Evolutionary conservation across 2,329 filamentous ascomycete genomes (phyloP).

Genomic region (Stagonosporopsis chrysanthemi): DNA sequence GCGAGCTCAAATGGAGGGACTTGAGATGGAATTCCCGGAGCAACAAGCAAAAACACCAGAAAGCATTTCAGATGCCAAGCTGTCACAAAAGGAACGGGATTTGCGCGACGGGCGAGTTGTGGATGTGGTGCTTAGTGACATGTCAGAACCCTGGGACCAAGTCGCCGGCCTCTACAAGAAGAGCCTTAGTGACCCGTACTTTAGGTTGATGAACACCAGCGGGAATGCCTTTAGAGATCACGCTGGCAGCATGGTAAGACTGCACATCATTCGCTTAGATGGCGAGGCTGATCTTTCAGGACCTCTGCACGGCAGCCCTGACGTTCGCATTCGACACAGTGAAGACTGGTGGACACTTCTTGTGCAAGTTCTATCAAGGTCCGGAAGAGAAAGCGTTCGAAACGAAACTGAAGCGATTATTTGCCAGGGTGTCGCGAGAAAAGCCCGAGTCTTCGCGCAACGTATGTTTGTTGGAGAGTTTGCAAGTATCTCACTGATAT

Average conservation of each 20-base stretch:
- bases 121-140: slow-evolving; percentile 96
- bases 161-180: slow-evolving; percentile 79
- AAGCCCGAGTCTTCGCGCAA: slow-evolving; percentile 91
- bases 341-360: slow-evolving; percentile 82
- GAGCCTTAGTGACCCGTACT: slow-evolving; percentile 93
- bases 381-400: slow-evolving; percentile 83
- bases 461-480: slow-evolving; percentile 57
- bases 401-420: slow-evolving; percentile 75
- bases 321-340: slow-evolving; percentile 86
- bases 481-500: slow-evolving; percentile 14
- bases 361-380: slow-evolving; percentile 98
- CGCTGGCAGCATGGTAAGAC: slow-evolving; percentile 86
- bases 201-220: slow-evolving; percentile 99
- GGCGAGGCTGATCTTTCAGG: slow-evolving; percentile 61
- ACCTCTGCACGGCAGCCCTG: slow-evolving; percentile 86
- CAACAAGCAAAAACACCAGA: slow-evolving; percentile 21
- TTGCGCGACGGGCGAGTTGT: slow-evolving; percentile 67
- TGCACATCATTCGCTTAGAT: not conserved
- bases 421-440: slow-evolving; percentile 80
- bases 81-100: slow-evolving; percentile 46
- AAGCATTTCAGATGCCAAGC: slow-evolving; percentile 32
- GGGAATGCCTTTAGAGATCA: slow-evolving; percentile 88
- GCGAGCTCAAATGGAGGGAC: slow-evolving; percentile 49
- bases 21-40: slow-evolving; percentile 28
- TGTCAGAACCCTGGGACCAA: slow-evolving; percentile 96